Base-by-base conservation (phyloP, 2,329 filamentous ascomycete genomes). In the Monilinia fructicola region DNA sequence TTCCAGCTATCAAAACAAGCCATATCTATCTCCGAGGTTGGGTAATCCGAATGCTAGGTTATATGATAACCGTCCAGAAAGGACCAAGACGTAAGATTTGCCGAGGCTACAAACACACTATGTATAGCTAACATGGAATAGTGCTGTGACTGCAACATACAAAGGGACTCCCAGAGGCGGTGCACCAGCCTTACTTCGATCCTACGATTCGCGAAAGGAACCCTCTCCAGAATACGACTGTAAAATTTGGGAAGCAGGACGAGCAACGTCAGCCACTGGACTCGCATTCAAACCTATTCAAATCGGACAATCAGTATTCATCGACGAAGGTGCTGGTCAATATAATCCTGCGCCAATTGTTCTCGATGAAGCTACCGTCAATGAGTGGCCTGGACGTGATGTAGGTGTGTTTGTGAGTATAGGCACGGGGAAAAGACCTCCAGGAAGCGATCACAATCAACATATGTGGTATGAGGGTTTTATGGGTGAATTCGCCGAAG, bases 221-320 rank as follows among this genome's bases (percentile, higher is more conserved):
- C 90, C 93, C 0, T 86, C 93, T 0, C 91, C 94, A 2, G 93
- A 97, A 77, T 94, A 92, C 69, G 91, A 97, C 75, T 97, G 93
- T 78, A 96, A 90, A 55, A 95, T 99, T 67, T 99, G 95, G 95
- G 90, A 99, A 79, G 95, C 95, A 5, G 95, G 95, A 14, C 87
- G 95, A 68, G 95, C 95, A n/a, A 99, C 95, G 0, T 92, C 86
- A 64, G 92, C 95, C 0, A 95, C 94, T 0, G 92, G 91, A 0
- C 82, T 97, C 54, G 95, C 95, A 1, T 99, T 99, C 80, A 99
- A 99, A 77, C 93, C 94, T 0, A 93, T 99, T 60, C 90, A 91
- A 71, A 91, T 99, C 50, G 95, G 95, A 4, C 94, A 98, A 77
- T 94, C 93, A 0, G 84, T 93, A 12, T 99, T 99, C 75, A 90